phyloP scores from a whole-genome alignment of 169 alveolate species.

The Plasmodium blacklocki region DNA sequence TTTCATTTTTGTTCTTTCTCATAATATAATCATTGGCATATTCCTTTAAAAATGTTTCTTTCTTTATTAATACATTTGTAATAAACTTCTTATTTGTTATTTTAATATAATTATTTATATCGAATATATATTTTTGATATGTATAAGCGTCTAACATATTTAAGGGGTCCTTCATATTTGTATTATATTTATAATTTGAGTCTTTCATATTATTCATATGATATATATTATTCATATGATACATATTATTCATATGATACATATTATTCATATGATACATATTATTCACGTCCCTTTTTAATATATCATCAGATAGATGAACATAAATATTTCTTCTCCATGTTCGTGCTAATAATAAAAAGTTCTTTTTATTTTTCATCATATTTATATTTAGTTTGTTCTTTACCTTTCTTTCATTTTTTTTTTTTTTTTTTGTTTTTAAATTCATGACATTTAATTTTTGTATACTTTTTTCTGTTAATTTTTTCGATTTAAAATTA shows the following conservation, averaged over 20 bases:
- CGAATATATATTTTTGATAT: conserved; percentile 15
- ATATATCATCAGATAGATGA: conserved; percentile 4
- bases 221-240: neutral
- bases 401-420: neutral
- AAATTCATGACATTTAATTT: neutral
- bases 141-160: neutral
- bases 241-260: neutral
- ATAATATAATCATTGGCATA: too few species aligned
- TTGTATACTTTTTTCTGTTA: conserved; percentile 4
- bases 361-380: conserved; percentile 8
- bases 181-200: neutral
- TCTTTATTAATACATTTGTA: conserved; percentile 9
- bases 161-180: too few species aligned
- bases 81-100: conserved; percentile 15
- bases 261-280: neutral
- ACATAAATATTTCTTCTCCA: conserved; percentile 51
- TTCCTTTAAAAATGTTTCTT: too few species aligned
- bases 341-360: conserved; percentile 29
- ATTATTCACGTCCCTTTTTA: neutral
- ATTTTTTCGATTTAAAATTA: conserved; percentile 14
- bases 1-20: too few species aligned
- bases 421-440: neutral
- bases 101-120: conserved; percentile 15
- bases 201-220: neutral
- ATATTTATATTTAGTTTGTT: neutral